phyloP scores from a whole-genome alignment of 129 eudicot genomes.

The Chrysanthemum seticuspe region DNA sequence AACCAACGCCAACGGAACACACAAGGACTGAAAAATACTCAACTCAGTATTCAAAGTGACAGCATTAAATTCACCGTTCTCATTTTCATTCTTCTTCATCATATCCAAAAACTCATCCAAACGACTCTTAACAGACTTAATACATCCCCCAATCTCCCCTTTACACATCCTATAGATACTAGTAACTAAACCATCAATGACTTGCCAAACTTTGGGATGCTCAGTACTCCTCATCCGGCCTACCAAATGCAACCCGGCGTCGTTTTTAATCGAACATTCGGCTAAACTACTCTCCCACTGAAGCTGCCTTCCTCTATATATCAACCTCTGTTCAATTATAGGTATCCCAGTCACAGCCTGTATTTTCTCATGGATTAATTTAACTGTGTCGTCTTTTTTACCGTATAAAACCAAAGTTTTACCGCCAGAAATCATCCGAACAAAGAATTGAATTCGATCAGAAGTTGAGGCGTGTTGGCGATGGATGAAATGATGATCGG shows the following conservation, averaged over 20 bases:
- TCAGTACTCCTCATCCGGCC: constrained; percentile 72
- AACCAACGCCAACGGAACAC: constrained; percentile 58
- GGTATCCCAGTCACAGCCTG: constrained; percentile 50
- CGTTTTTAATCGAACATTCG: constrained; percentile 46
- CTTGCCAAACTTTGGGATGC: constrained; percentile 62
- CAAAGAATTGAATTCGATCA: constrained; percentile 58
- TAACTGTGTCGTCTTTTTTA: constrained; percentile 40
- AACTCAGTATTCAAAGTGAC: constrained; percentile 31
- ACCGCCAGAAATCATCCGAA: constrained; percentile 43
- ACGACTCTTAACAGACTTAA: constrained; percentile 14
- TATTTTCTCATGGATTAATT: constrained; percentile 46
- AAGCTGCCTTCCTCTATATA: constrained; percentile 70
- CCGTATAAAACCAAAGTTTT: constrained; percentile 49
- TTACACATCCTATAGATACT: constrained; percentile 41
- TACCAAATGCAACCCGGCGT: constrained; percentile 49
- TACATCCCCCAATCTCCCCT: constrained; percentile 18
- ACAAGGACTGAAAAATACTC: constrained; percentile 51
- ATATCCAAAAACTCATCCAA: constrained; percentile 24
- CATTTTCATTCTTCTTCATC: constrained; percentile 23
- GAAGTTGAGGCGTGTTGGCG: not conserved
- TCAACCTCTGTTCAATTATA: constrained; percentile 50
- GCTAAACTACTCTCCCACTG: constrained; percentile 59
- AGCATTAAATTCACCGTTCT: not conserved
- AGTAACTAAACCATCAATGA: constrained; percentile 48
- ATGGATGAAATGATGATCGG: constrained; percentile 11